Conservation (phyloP, 1,139 yeast genomes). For the Taiozyma onychis region DNA sequence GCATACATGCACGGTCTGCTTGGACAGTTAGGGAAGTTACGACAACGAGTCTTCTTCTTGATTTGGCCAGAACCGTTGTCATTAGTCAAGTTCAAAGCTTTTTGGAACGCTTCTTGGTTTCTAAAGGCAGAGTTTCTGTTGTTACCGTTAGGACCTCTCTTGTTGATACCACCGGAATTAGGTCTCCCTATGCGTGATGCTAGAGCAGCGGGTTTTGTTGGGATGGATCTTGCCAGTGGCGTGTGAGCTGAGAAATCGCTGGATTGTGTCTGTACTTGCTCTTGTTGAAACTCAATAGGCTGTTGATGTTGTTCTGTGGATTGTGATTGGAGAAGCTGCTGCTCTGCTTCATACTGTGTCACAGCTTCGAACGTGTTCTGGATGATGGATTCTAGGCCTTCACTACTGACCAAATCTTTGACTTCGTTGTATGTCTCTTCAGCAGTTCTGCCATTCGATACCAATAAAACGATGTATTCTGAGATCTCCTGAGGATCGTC, state of each 20-base stretch:
- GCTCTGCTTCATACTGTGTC: conserved; percentile 34
- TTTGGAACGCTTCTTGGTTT: conserved; percentile 21
- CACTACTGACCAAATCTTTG: conserved; percentile 57
- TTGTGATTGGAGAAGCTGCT: conserved; percentile 17
- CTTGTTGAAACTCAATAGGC: conserved; percentile 6
- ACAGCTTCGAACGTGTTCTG: conserved; percentile 53
- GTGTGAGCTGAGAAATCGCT: not conserved
- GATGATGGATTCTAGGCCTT: conserved; percentile 45
- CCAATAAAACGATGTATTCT: conserved; percentile 69
- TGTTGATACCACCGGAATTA: conserved; percentile 14
- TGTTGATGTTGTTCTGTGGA: conserved; percentile 18
- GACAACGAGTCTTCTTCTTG: conserved; percentile 62
- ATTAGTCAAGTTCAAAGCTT: conserved; percentile 19
- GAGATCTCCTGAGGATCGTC: conserved; percentile 80
- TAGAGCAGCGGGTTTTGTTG: conserved; percentile 20
- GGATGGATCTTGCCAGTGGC: conserved; percentile 9
- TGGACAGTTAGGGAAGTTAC: conserved; percentile 71
- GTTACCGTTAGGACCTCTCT: conserved; percentile 6
- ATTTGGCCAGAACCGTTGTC: conserved; percentile 17
- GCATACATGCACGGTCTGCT: conserved; percentile 61
- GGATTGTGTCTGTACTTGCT: conserved; percentile 1
- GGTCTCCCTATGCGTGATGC: conserved; percentile 7
- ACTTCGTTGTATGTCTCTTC: conserved; percentile 63
- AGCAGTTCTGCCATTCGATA: conserved; percentile 64
- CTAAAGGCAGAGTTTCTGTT: conserved; percentile 19